These are phyloP conservation scores for Dentipellis fragilis DNA, from an alignment of 768 basidiomycete species.

Conservation along the genomic window DNA sequence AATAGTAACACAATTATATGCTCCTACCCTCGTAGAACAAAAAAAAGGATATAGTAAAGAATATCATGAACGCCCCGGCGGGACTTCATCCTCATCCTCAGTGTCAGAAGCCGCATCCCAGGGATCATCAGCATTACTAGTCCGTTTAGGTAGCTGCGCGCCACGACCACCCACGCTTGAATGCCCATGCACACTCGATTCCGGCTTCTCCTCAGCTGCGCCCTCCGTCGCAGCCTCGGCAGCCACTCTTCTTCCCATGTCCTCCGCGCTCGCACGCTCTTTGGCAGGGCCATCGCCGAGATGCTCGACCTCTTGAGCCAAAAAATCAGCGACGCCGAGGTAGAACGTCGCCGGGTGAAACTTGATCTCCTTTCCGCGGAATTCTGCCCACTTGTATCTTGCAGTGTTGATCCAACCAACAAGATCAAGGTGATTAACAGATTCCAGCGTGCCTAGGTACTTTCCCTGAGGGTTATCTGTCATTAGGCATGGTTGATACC, in stretches of 20 bases:
- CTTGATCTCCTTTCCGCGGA: constrained; percentile 80
- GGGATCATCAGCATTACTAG: constrained; percentile 9
- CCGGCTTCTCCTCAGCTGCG: not conserved
- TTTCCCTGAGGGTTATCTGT: constrained; percentile 48
- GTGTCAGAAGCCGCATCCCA: constrained; percentile 15
- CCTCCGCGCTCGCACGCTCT: not conserved
- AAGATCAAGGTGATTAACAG: constrained; percentile 87
- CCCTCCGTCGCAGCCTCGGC: not conserved
- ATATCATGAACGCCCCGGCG: not conserved
- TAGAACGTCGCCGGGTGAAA: constrained; percentile 93
- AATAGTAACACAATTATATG: too few relatives aligned
- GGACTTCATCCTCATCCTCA: not conserved
- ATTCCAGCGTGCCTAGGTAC: constrained; percentile 84
- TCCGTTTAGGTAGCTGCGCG: not conserved
- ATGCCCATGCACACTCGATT: not conserved
- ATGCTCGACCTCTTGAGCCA: constrained; percentile 70
- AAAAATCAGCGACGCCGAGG: constrained; percentile 67
- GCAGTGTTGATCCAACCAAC: constrained; percentile 93
- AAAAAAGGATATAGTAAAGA: too few relatives aligned
- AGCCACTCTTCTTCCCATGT: not conserved
- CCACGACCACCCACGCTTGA: not conserved
- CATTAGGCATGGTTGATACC: not conserved
- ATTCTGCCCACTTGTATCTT: constrained; percentile 81
- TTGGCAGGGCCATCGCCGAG: constrained; percentile 17
- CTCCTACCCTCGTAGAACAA: too few relatives aligned